phyloP scores from a whole-genome alignment of 495 filamentous ascomycete genomes.

The Gamarada debralockiae region DNA sequence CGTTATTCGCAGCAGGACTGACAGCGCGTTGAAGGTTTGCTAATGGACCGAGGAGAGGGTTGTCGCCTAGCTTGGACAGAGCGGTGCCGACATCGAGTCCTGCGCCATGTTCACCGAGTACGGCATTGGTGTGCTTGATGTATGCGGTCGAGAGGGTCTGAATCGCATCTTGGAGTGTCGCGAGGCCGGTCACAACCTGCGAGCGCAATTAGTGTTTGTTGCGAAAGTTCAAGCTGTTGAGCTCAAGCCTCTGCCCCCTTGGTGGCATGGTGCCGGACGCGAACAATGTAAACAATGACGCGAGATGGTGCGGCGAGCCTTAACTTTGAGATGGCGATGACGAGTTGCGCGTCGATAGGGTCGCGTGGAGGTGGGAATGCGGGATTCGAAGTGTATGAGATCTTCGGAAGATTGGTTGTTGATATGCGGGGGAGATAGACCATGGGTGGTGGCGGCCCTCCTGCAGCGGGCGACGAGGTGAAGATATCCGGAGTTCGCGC shows the following conservation, averaged over 20 bases:
- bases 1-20: conserved; percentile 21
- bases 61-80: conserved; percentile 43
- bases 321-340: neutral
- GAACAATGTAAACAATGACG: conserved; percentile 23
- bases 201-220: conserved; percentile 19
- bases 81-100: conserved; percentile 40
- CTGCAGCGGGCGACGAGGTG: neutral
- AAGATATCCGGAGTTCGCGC: neutral
- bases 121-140: conserved; percentile 73
- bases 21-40: conserved; percentile 36
- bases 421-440: conserved; percentile 24
- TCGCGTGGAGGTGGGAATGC: conserved; percentile 15
- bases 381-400: conserved; percentile 1
- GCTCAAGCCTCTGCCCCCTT: neutral
- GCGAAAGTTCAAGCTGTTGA: conserved; percentile 8
- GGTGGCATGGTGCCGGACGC: conserved; percentile 3
- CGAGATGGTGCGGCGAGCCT: neutral
- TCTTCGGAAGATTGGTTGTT: conserved; percentile 17
- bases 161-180: conserved; percentile 69
- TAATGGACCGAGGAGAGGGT: conserved; percentile 35
- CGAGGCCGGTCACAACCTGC: conserved; percentile 69
- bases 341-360: conserved; percentile 9
- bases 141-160: conserved; percentile 73
- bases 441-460: conserved; percentile 9
- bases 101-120: conserved; percentile 59